Evolutionary conservation across 169 alveolate genomes (phyloP).

Genomic region (Cryptosporidium ubiquitum): DNA sequence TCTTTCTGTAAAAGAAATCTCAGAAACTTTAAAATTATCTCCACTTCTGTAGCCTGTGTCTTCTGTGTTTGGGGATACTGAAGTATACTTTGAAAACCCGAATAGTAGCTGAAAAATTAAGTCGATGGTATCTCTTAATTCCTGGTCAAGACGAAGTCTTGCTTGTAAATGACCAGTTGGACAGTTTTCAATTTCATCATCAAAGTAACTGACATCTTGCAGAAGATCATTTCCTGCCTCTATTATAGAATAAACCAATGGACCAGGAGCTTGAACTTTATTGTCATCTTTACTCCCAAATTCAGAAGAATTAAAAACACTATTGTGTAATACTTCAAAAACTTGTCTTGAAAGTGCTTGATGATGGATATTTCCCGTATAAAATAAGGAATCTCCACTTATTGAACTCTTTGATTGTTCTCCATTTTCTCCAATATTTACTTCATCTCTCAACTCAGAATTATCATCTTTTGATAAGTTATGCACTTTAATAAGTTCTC

Average conservation of each 20-base stretch:
- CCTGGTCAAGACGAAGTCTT: conserved; percentile 64
- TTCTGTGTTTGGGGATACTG: neutral
- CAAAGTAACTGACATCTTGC: conserved; percentile 51
- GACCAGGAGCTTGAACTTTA: conserved; percentile 32
- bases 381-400: neutral
- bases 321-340: conserved; percentile 30
- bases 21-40: neutral
- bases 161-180: conserved; percentile 74
- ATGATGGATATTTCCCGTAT: conserved; percentile 3
- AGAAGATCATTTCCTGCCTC: conserved; percentile 64
- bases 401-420: neutral
- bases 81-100: conserved; percentile 24
- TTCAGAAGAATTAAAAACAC: neutral
- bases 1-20: conserved; percentile 7
- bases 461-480: conserved; percentile 29
- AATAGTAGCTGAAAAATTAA: conserved; percentile 46
- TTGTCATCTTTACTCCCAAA: neutral
- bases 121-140: conserved; percentile 50
- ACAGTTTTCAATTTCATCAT: conserved; percentile 70
- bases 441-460: neutral
- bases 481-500: conserved; percentile 59
- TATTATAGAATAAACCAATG: conserved; percentile 52
- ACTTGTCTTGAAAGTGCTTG: conserved; percentile 13
- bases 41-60: neutral
- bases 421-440: conserved; percentile 7